Conservation (phyloP, 208 protist species). For the Leishmania mexicana region DNA sequence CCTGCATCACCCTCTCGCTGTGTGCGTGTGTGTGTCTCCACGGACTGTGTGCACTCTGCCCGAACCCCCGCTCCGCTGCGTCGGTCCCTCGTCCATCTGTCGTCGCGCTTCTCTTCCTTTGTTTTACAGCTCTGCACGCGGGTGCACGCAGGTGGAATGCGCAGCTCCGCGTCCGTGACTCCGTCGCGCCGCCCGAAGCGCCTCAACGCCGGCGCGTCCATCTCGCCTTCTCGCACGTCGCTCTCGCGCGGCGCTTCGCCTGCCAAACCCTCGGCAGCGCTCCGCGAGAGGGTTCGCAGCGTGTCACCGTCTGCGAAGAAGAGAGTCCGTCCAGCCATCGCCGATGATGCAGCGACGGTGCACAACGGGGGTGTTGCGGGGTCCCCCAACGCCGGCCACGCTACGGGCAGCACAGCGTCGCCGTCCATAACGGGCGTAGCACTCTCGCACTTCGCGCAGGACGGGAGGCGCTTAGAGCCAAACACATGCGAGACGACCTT, state of each 20-base stretch:
- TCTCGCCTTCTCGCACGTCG: slow-evolving; percentile 9
- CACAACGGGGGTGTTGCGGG: not conserved
- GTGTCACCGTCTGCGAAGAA: slow-evolving; percentile 2
- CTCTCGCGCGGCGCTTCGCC: slow-evolving; percentile 7
- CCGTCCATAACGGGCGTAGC: slow-evolving; percentile 9
- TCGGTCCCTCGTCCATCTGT: not conserved
- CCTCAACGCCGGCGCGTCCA: not conserved
- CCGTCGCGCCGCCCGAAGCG: not conserved
- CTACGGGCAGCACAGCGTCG: not conserved
- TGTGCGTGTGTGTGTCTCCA: not conserved
- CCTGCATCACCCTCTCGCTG: not conserved
- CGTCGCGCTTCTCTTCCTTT: not conserved
- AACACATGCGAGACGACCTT: slow-evolving; percentile 44
- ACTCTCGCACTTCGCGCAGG: slow-evolving; percentile 6
- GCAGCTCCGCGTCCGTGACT: not conserved
- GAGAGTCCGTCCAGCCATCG: not conserved
- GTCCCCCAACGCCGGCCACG: not conserved
- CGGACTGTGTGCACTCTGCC: not conserved
- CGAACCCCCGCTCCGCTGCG: not conserved
- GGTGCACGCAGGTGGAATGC: not conserved
- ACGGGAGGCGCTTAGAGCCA: slow-evolving; percentile 39
- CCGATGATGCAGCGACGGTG: slow-evolving; percentile 3
- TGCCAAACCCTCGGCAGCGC: not conserved
- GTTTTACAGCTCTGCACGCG: not conserved
- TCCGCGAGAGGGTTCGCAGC: not conserved